Evolutionary conservation across 1,139 yeast species (phyloP), one percentile per base, ranked within the genome.

Genomic region (Debaryomyces psychrophilus): DNA sequence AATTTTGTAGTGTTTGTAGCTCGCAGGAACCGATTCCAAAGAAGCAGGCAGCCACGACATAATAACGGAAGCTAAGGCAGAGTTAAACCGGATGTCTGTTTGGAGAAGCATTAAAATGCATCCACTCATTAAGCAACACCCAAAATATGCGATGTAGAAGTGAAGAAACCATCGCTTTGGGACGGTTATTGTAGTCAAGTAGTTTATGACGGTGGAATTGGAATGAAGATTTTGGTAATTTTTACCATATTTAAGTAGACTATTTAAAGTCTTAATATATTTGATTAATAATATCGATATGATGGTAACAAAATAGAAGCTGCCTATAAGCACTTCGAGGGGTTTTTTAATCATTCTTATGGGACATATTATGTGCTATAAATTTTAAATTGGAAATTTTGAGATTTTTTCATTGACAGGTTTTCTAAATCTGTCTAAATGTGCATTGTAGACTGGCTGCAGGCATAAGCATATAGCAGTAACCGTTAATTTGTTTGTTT

Each of bases 151-250:
- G 5, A 74, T 45, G 52, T 81, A 81, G 52, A 74, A 81, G 54
- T 80, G 83, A 2, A 62, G 53, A 54, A 81, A 81, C 68, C 68
- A 76, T 25, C 66, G 50, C 53, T 79, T 80, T 0, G 82, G 82
- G 1, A 80, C 80, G n/a, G 73, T 71, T 31, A 61, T 47, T 2
- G 53, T 43, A 11, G 50, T 46, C 20, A 50, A 9, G 20, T 52
- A 44, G 12, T 20, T 26, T 4, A 37, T 34, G 18, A 45, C 20
- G 29, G 31, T 42, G 41, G 17, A 40, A 35, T 9, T 42, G 44
- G 37, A 23, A 18, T 34, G 22, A 18, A 18, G 20, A 8, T 18
- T 37, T 17, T 36, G 39, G 11, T 44, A 23, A 5, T 58, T 58
- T 46, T 61, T 61, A 4, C 65, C 65, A 46, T 61, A 58, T 14